phyloP scores from a whole-genome alignment of 139 green algal species.

The Klebsormidium nitens region DNA sequence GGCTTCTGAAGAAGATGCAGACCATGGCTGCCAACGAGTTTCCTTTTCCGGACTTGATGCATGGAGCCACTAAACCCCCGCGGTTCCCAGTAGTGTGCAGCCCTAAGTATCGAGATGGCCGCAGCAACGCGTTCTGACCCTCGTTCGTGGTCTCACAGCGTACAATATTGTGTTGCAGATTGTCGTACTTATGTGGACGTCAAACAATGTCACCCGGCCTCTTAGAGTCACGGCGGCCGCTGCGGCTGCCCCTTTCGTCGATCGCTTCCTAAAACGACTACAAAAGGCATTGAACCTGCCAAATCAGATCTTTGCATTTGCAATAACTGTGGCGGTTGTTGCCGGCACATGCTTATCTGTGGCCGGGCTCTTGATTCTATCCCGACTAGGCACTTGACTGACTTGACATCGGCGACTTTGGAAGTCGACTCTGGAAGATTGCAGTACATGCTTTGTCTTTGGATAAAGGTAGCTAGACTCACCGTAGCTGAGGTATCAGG shows the following conservation, averaged over 20 bases:
- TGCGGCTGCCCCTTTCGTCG: slow-evolving; percentile 28
- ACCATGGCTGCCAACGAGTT: not conserved
- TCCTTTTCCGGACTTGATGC: not conserved
- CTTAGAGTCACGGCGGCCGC: slow-evolving; percentile 32
- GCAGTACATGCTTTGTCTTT: too few relatives aligned
- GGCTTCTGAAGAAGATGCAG: too few relatives aligned
- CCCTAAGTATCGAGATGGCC: not conserved
- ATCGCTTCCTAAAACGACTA: slow-evolving; percentile 25
- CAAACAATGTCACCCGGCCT: slow-evolving; percentile 41
- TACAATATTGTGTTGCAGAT: slow-evolving; percentile 19
- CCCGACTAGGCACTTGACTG: slow-evolving; percentile 20
- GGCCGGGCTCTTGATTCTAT: slow-evolving; percentile 33
- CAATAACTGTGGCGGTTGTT: slow-evolving; percentile 10
- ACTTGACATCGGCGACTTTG: too few relatives aligned
- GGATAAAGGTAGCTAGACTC: too few relatives aligned
- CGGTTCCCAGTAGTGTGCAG: not conserved
- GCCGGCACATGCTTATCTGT: slow-evolving; percentile 22
- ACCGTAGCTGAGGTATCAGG: too few relatives aligned
- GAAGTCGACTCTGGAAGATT: too few relatives aligned
- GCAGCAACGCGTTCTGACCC: not conserved
- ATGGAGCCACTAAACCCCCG: not conserved
- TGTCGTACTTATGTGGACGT: slow-evolving; percentile 39
- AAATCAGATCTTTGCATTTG: slow-evolving; percentile 26
- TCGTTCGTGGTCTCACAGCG: not conserved
- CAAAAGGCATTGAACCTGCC: slow-evolving; percentile 27